A percentile compares a stretch with the other conserved stretches of the same genome.
Conservation (phyloP, 176 grass and related monocot species). For the Zizania latifolia region DNA sequence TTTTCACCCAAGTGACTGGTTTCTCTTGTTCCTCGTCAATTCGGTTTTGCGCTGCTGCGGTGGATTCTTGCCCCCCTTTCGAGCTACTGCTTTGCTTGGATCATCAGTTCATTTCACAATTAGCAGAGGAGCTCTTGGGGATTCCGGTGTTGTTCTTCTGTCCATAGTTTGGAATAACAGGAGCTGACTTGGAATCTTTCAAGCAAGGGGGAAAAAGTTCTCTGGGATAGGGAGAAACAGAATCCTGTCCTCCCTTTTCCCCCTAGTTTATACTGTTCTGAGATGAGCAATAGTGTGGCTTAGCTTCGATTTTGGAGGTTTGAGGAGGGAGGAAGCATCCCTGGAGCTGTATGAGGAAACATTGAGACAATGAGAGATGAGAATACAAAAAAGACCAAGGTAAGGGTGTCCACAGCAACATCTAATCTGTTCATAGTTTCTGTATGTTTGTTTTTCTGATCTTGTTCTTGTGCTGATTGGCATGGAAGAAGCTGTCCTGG, state of each 20-base stretch:
- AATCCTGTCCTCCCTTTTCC: conserved; percentile 24
- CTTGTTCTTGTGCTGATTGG: conserved; percentile 28
- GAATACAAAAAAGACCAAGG: conserved; percentile 69
- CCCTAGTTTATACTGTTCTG: neutral
- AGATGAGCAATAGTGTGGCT: neutral
- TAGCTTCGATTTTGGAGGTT: conserved; percentile 9
- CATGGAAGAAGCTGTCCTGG: conserved; percentile 78
- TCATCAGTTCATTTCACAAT: neutral
- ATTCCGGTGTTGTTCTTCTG: neutral
- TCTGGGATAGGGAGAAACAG: neutral
- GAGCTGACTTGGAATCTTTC: conserved; percentile 7
- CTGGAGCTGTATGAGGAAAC: conserved; percentile 59
- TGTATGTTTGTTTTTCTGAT: conserved; percentile 7
- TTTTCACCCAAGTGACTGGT: neutral
- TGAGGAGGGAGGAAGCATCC: conserved; percentile 10
- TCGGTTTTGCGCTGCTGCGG: neutral
- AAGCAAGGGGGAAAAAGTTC: neutral
- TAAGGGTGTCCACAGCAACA: conserved; percentile 28
- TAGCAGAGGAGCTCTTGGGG: neutral
- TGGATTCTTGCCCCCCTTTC: conserved; percentile 22
- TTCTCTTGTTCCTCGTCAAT: neutral
- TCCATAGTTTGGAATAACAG: neutral
- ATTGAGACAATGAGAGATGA: conserved; percentile 88
- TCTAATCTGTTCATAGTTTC: neutral
- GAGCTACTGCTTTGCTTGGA: neutral